Conservation (phyloP, 2,329 filamentous ascomycete genomes). For the Aspergillus uvarum region DNA sequence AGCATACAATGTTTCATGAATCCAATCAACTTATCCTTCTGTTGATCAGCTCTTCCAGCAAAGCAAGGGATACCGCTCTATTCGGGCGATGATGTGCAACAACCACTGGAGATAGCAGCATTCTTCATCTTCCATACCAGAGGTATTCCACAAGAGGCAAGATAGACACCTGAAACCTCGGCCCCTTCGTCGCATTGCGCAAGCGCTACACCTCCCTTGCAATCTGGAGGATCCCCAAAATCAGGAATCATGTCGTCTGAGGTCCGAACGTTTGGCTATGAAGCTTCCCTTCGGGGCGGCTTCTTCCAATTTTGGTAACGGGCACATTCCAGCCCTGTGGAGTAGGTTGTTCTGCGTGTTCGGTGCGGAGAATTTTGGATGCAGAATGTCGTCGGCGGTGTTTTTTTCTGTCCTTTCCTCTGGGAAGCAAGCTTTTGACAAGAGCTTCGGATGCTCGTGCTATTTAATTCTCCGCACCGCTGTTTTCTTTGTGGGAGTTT, state of each 20-base stretch:
- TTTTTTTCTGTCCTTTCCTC: neutral
- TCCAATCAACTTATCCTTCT: neutral
- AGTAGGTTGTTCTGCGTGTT: neutral
- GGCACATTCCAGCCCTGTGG: slow-evolving; percentile 6
- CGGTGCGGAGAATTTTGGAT: slow-evolving; percentile 2
- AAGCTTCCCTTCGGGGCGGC: neutral
- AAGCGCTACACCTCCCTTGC: slow-evolving; percentile 6
- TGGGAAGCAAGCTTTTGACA: neutral
- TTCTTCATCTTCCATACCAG: slow-evolving; percentile 6
- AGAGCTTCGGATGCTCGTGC: neutral
- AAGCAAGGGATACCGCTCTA: slow-evolving; percentile 7
- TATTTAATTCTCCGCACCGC: neutral
- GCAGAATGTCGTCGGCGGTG: slow-evolving; percentile 3
- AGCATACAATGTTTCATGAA: neutral
- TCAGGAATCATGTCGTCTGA: neutral
- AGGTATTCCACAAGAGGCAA: slow-evolving; percentile 3
- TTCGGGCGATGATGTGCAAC: slow-evolving; percentile 1
- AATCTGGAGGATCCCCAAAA: neutral
- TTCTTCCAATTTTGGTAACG: neutral
- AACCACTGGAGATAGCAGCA: neutral
- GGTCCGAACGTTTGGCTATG: neutral
- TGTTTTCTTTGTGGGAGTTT: neutral
- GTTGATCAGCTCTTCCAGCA: neutral
- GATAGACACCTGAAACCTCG: slow-evolving; percentile 1
- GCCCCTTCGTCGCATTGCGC: slow-evolving; percentile 2